These are phyloP conservation scores for Leccinellum albellum DNA, from an alignment of 768 basidiomycete species.

Conservation along the genomic window DNA sequence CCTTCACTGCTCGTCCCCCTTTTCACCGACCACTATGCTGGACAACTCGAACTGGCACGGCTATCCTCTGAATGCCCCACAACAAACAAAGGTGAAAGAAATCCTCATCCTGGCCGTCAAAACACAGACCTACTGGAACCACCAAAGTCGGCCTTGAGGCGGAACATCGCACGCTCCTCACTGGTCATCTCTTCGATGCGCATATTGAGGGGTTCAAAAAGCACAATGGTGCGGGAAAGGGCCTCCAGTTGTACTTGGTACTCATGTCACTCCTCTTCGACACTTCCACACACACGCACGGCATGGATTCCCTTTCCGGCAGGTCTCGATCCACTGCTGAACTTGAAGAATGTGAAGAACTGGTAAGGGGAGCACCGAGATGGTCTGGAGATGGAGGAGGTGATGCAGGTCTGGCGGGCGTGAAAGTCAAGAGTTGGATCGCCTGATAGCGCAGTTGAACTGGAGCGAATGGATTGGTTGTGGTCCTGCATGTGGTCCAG, in stretches of 20 bases:
- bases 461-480: slow-evolving; percentile 51
- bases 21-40: slow-evolving; percentile 29
- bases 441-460: slow-evolving; percentile 47
- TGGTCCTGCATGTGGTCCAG: slow-evolving; percentile 41
- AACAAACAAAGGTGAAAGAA: neutral
- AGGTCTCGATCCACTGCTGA: no score
- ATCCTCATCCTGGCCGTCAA: slow-evolving; percentile 2
- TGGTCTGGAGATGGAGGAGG: neutral
- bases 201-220: slow-evolving; percentile 82
- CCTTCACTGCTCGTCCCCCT: no score
- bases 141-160: slow-evolving; percentile 84
- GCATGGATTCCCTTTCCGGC: neutral
- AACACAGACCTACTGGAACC: slow-evolving; percentile 64
- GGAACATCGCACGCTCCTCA: slow-evolving; percentile 80
- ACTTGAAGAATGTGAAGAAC: neutral
- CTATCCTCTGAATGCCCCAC: slow-evolving; percentile 19
- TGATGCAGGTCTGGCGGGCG: slow-evolving; percentile 7
- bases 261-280: slow-evolving; percentile 95
- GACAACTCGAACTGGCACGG: slow-evolving; percentile 25
- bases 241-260: slow-evolving; percentile 95
- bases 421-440: slow-evolving; percentile 35
- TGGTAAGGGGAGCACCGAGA: neutral
- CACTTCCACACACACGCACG: slow-evolving; percentile 23
- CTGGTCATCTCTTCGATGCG: slow-evolving; percentile 86
- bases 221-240: slow-evolving; percentile 82